Evolutionary conservation across 2,329 filamentous ascomycete genomes (phyloP).

Genomic region (Curvularia verruculosa): DNA sequence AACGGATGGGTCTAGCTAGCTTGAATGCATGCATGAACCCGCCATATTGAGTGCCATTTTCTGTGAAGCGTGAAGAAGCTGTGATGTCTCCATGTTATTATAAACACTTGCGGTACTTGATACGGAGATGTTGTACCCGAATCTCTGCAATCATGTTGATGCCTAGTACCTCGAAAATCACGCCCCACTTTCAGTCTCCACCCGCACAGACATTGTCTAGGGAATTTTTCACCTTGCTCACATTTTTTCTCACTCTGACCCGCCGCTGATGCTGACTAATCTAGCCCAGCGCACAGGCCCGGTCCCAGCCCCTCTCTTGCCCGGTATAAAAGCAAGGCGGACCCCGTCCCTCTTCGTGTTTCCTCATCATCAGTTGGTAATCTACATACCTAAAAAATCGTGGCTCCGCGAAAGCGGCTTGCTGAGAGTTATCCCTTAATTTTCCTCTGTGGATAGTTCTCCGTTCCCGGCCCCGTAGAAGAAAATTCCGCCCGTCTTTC

Average conservation of each 20-base stretch:
- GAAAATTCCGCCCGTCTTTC: conserved; percentile 46
- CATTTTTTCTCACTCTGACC: conserved; percentile 8
- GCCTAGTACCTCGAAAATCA: background rate
- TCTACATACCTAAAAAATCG: conserved; percentile 45
- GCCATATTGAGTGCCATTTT: conserved; percentile 5
- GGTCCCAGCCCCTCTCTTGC: background rate
- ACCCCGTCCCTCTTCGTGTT: conserved; percentile 30
- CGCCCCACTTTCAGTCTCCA: background rate
- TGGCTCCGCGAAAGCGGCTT: conserved; percentile 51
- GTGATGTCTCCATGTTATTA: background rate
- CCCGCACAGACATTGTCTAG: background rate
- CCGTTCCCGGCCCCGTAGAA: conserved; percentile 54
- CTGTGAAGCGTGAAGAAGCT: background rate
- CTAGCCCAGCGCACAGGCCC: background rate
- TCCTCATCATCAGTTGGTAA: conserved; percentile 48
- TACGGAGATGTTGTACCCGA: background rate
- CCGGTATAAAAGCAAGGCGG: conserved; percentile 23
- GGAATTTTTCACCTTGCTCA: background rate
- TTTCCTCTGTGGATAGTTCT: conserved; percentile 47
- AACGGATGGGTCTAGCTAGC: conserved; percentile 39
- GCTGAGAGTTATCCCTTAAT: conserved; percentile 51
- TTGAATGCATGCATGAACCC: conserved; percentile 42
- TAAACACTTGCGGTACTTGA: background rate
- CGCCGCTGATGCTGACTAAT: conserved; percentile 13
- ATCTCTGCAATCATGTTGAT: background rate